These are phyloP conservation scores for Coffea humblotiana DNA, from an alignment of 305 asterid species.

Conservation along the genomic window DNA sequence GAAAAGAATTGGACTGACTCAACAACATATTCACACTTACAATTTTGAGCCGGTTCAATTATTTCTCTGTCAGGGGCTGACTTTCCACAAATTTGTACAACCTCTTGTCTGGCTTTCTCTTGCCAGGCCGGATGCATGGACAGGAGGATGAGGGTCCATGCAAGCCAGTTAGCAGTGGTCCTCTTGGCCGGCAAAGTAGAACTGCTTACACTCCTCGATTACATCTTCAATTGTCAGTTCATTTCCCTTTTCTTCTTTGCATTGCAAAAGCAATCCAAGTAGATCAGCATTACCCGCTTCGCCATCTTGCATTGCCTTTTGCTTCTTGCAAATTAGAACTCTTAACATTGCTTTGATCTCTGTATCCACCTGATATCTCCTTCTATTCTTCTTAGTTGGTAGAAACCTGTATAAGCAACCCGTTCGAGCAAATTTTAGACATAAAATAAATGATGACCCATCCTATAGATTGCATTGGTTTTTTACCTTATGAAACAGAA, in stretches of 20 bases:
- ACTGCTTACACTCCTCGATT: conserved; percentile 30
- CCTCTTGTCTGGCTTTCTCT: conserved; percentile 39
- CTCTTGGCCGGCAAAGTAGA: conserved; percentile 41
- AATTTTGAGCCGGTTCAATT: conserved; percentile 32
- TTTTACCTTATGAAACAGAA: too few species aligned
- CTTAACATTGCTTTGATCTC: conserved; percentile 22
- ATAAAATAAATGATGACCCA: too few species aligned
- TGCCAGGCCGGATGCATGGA: conserved; percentile 42
- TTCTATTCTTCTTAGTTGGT: conserved; percentile 36
- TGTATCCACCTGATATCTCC: conserved; percentile 30
- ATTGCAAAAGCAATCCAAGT: conserved; percentile 24
- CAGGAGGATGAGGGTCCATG: conserved; percentile 34
- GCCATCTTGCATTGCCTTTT: conserved; percentile 18
- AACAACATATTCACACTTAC: conserved; percentile 23
- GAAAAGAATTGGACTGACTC: background rate
- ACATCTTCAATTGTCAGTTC: conserved; percentile 31
- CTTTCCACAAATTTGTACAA: conserved; percentile 30
- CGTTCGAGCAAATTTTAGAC: too few species aligned
- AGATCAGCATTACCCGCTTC: conserved; percentile 19
- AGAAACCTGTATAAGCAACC: conserved; percentile 18
- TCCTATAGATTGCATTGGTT: too few species aligned
- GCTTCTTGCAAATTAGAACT: conserved; percentile 24
- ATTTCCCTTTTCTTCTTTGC: conserved; percentile 14
- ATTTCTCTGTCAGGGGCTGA: conserved; percentile 22
- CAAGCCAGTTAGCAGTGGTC: conserved; percentile 28